These are phyloP conservation scores for Arachis hypogaea DNA, from an alignment of 306 rosid species.

Conservation along the genomic window DNA sequence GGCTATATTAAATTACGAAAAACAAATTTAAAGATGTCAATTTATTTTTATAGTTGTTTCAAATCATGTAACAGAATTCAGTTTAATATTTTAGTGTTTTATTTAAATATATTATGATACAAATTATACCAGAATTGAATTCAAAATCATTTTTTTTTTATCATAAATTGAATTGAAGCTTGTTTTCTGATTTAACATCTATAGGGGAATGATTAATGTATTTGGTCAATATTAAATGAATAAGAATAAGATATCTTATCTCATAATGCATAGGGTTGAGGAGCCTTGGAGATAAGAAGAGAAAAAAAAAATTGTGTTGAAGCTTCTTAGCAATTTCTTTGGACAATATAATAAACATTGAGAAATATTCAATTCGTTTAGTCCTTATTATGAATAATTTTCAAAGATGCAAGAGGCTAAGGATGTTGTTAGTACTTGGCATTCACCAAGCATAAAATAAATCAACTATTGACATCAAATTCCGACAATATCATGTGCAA, in stretches of 20 bases:
- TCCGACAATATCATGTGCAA: conserved; percentile 63
- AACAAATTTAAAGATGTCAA: too few species aligned
- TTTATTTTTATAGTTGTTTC: too few species aligned
- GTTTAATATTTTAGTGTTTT: too few species aligned
- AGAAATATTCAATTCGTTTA: conserved; percentile 1
- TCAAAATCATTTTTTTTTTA: too few species aligned
- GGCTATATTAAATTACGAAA: too few species aligned
- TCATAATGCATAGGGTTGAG: conserved; percentile 33
- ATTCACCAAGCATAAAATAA: conserved; percentile 23
- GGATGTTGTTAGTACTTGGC: conserved; percentile 13
- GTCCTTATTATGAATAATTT: conserved; percentile 25
- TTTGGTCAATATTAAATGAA: conserved; percentile 30
- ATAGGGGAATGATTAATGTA: conserved; percentile 5
- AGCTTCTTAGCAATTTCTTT: conserved; percentile 37
- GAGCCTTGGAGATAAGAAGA: background rate
- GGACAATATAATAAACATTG: conserved; percentile 13
- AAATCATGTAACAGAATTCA: too few species aligned
- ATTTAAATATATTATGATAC: too few species aligned
- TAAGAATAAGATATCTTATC: conserved; percentile 21
- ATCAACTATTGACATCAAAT: conserved; percentile 45
- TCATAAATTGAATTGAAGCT: too few species aligned
- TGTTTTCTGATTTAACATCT: conserved; percentile 24
- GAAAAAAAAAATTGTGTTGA: background rate
- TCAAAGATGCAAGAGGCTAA: conserved; percentile 5
- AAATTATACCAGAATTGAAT: too few species aligned